Evolutionary conservation across 1,284 basidiomycete species (phyloP).

Genomic region (Meripilus lineatus): DNA sequence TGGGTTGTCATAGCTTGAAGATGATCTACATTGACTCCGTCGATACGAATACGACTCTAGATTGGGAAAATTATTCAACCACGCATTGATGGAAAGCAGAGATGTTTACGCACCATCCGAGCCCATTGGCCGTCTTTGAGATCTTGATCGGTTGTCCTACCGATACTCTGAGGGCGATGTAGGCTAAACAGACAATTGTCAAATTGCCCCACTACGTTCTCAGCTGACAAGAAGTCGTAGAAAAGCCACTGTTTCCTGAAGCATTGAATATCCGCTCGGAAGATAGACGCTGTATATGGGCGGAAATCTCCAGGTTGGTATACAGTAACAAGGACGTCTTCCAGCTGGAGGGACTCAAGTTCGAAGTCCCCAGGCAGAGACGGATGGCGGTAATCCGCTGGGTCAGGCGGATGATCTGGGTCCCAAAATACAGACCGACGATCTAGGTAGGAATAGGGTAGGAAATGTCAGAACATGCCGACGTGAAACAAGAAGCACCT

Average conservation of each 20-base stretch:
- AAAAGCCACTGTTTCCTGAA: conserved; percentile 95
- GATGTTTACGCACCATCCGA: conserved; percentile 66
- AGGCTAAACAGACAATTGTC: conserved; percentile 98
- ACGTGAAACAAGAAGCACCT: conserved; percentile 19
- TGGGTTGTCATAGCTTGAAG: conserved; percentile 81
- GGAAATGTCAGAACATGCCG: too few species aligned
- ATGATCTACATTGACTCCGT: conserved; percentile 97
- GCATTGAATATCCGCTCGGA: conserved; percentile 83
- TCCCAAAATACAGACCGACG: conserved; percentile 90
- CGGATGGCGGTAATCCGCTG: conserved; percentile 75
- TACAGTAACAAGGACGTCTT: conserved; percentile 92
- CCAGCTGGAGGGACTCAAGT: conserved; percentile 83
- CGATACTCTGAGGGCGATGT: conserved; percentile 95
- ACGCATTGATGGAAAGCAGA: conserved; percentile 1
- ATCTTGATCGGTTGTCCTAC: conserved; percentile 82
- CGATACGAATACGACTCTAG: conserved; percentile 91
- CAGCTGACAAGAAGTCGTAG: conserved; percentile 88
- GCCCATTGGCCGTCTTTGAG: conserved; percentile 79
- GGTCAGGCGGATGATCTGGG: conserved; percentile 71
- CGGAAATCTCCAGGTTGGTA: conserved; percentile 93
- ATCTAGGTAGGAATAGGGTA: conserved; percentile 56
- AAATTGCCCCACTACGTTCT: conserved; percentile 94
- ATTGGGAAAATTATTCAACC: conserved; percentile 5
- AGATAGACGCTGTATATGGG: conserved; percentile 93
- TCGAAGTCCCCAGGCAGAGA: conserved; percentile 86